Percentiles rank a stretch among this genome's conserved stretches.
Evolutionary conservation across 371 early-diverging fungal genomes (phyloP).

Genomic region (Chytridium lagenaria): DNA sequence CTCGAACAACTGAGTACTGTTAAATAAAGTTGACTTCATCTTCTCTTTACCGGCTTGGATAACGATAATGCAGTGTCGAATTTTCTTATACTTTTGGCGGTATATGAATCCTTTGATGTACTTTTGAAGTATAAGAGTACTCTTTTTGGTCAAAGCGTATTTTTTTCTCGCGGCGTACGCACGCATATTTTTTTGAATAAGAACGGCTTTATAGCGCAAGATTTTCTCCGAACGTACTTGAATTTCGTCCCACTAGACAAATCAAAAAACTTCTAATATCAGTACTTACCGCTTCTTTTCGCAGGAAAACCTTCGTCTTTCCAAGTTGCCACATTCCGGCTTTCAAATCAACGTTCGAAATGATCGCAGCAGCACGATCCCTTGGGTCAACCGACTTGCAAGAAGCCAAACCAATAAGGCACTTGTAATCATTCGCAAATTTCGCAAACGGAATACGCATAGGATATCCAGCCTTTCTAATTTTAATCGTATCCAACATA

Average conservation of each 20-base stretch:
- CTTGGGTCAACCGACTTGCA: conserved; percentile 17
- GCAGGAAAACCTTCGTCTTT: conserved; percentile 52
- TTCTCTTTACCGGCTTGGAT: conserved; percentile 41
- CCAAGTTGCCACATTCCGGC: conserved; percentile 48
- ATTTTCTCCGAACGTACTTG: conserved; percentile 38
- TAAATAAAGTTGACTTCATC: background rate
- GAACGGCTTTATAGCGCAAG: conserved; percentile 38
- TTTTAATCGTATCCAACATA: conserved; percentile 72
- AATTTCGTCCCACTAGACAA: conserved; percentile 32
- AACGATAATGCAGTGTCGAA: conserved; percentile 27
- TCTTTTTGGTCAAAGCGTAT: conserved; percentile 23
- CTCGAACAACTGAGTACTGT: conserved; percentile 39
- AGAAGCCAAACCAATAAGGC: conserved; percentile 2
- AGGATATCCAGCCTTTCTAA: conserved; percentile 59
- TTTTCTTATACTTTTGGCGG: conserved; percentile 31
- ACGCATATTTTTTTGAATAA: conserved; percentile 44
- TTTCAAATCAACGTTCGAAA: conserved; percentile 22
- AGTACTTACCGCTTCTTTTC: conserved; percentile 46
- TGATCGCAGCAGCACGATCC: conserved; percentile 32
- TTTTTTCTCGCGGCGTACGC: conserved; percentile 27
- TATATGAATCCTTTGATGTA: conserved; percentile 33
- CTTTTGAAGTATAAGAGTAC: conserved; percentile 31
- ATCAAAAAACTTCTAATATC: background rate
- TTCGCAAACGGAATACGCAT: conserved; percentile 43
- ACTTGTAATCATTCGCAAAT: conserved; percentile 39